Conservation (phyloP, 2,329 filamentous ascomycete genomes). For the Xylariaceae sp. region DNA sequence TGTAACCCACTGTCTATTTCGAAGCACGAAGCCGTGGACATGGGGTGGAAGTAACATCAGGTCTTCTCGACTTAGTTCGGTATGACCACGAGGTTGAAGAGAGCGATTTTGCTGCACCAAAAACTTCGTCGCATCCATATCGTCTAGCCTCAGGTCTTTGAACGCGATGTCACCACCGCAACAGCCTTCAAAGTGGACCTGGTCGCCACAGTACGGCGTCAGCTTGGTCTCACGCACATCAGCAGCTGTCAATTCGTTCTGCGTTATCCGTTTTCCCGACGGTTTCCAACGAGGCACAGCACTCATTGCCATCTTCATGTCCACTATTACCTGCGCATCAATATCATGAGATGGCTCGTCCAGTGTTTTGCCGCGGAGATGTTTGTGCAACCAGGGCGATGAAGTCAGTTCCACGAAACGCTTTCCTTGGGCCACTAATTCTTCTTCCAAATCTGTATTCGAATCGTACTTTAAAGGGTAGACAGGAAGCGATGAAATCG, state of each 20-base stretch:
- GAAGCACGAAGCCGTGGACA: conserved; percentile 6
- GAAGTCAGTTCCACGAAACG: conserved; percentile 3
- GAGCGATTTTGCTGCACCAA: background rate
- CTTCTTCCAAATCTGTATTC: background rate
- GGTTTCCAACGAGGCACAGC: conserved; percentile 1
- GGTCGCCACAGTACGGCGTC: background rate
- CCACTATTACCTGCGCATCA: conserved; percentile 7
- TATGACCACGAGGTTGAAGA: background rate
- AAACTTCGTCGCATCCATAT: background rate
- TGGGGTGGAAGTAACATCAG: conserved; percentile 3
- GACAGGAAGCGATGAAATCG: conserved; percentile 5
- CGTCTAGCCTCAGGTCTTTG: conserved; percentile 1
- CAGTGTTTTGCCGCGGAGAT: conserved; percentile 3
- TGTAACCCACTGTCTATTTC: conserved; percentile 8
- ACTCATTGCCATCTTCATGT: conserved; percentile 6
- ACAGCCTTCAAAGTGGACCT: background rate
- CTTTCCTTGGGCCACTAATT: conserved; percentile 2
- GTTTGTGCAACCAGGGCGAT: conserved; percentile 2
- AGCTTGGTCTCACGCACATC: conserved; percentile 3
- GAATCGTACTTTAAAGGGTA: conserved; percentile 4
- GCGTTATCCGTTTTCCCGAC: background rate
- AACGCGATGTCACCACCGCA: conserved; percentile 5
- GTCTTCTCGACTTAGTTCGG: conserved; percentile 3
- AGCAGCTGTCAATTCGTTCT: background rate
- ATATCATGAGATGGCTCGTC: conserved; percentile 8